Evolutionary conservation across 768 basidiomycete genomes (phyloP), one percentile per base, ranked within the genome.

Genomic region (Agaricus bisporus): DNA sequence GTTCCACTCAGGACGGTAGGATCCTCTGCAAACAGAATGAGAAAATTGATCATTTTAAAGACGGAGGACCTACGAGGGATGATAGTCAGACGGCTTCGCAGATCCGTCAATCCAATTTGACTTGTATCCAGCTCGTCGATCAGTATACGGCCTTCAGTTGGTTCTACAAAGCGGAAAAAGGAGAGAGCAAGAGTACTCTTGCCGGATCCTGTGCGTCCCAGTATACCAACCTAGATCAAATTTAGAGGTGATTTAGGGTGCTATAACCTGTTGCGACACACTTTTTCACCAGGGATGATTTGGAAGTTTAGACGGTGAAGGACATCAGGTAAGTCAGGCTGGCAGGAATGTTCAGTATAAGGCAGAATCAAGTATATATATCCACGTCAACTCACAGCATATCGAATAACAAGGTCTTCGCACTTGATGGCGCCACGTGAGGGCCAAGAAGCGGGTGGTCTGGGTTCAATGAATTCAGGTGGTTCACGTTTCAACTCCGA

Each of bases 301-400:
- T 80, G 76, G 64, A 95, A 94, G 58, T 74, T 87, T 20, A 97
- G 66, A 37, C 79, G 70, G 63, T 95, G 93, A 14, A 97, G 72
- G 0, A 95, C 92, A 61, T 89, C 74, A 2, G 93, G 93, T 12
- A 95, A 75, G 20, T 93, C 89, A 42, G 91, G 90, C 88, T 92
- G 51, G 32, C 17, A 11, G 10, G 15, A 46, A 29, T n/a, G 10
- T 39, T 47, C 25, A 25, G 17, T 11, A 43, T 25, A 37, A 49
- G n/a, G 29, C 15, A 29, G 9, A 29, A 2, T 18, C 38, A 39
- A 14, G 25, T n/a, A 9, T 35, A 17, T 29, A 25, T 18, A 29
- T 28, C 2, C 25, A 85, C 32, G 32, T 81, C 25, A 39, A 72
- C 86, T 49, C 60, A 89, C 88, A 38, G 88, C 86, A 65, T 90